A percentile compares a stretch with the other conserved stretches of the same genome.
Conservation (phyloP, 1,284 basidiomycete species). For the Mycena citricolor region DNA sequence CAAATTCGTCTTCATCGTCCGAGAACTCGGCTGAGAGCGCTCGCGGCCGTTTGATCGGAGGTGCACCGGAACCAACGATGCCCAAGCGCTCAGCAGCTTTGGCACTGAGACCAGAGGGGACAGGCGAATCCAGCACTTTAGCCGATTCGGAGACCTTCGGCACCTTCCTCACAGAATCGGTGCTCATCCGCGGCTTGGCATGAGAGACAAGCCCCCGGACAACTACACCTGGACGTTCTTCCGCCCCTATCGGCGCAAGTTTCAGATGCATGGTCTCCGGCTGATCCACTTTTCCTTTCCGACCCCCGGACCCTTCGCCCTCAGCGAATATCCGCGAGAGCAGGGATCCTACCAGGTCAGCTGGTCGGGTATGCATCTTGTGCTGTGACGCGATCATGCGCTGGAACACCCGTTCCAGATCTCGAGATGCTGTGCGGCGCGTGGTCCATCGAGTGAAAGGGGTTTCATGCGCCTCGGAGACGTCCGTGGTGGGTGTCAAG, state of each 20-base stretch:
- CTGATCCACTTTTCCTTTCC: slow-evolving; percentile 33
- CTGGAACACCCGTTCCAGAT: slow-evolving; percentile 19
- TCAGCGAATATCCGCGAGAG: slow-evolving; percentile 46
- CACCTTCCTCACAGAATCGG: slow-evolving; percentile 34
- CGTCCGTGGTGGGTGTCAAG: neutral
- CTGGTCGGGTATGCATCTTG: slow-evolving; percentile 48
- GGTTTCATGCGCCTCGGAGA: neutral
- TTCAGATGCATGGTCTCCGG: slow-evolving; percentile 50
- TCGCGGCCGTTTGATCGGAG: slow-evolving; percentile 25
- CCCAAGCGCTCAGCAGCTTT: slow-evolving; percentile 29
- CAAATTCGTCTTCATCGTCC: neutral
- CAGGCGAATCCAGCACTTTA: slow-evolving; percentile 14
- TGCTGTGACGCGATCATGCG: slow-evolving; percentile 33
- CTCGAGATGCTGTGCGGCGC: slow-evolving; percentile 4
- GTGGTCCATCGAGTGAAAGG: slow-evolving; percentile 12
- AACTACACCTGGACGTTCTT: slow-evolving; percentile 11
- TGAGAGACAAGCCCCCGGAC: too few species aligned
- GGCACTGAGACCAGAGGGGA: slow-evolving; percentile 34
- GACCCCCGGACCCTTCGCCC: neutral
- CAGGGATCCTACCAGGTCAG: slow-evolving; percentile 41
- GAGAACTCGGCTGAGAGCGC: too few species aligned
- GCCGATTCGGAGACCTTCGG: slow-evolving; percentile 18
- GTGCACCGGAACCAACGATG: slow-evolving; percentile 18
- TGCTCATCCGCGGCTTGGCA: too few species aligned
- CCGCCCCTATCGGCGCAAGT: slow-evolving; percentile 47